Base-by-base conservation (phyloP, 305 asterid genomes). In the Fraxinus xanthoxyloides region DNA sequence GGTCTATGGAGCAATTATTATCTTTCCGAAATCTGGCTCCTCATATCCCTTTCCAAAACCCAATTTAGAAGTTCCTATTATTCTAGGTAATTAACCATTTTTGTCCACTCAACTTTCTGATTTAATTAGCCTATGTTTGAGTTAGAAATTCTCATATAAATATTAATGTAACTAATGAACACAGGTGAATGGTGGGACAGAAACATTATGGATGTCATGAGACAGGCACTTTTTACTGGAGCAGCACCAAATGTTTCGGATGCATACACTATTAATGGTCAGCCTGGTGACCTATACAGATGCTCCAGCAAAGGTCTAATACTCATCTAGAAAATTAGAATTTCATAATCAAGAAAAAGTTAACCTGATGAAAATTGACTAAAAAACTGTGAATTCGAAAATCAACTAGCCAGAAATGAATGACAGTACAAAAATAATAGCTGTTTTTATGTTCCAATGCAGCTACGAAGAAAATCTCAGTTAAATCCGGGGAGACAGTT, bases 101-200 rank as follows among this genome's bases (percentile, higher is more conserved):
- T 67, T 28, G 17, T 5, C 48, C 19, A 6, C 76, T 72, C 43
- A 24, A 31, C 26, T 72, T 34, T 72, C 51, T 26, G 46, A 69
- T 19, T 65, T 28, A 65, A 69, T 69, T 69, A 34, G 28, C 69
- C 13, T 24, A 17, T 35, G 43, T 72, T 30, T 31, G 59, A 32
- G 80, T 26, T 13, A 69, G 19, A 31, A 46, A 28, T 48, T 24
- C 36, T 48, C 15, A 15, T 72, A 7, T 17, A 3, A 46, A 3
- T 46, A 23, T 26, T 6, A 23, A 43, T 31, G 56, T 77, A 70
- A 30, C 78, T 19, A 76, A 61, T 80, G 23, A 32, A 59, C 12
- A 32, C 86, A 89, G 92, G 92, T 0, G 91, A 89, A 79, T 89
- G 92, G 92, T 88, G 92, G 92, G 3, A 89, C 34, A 67, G 87